A percentile compares a stretch with the other conserved stretches of the same genome.
These are phyloP conservation scores for Phytophthora sp. DNA, from an alignment of 352 stramenopile species.

Conservation along the genomic window DNA sequence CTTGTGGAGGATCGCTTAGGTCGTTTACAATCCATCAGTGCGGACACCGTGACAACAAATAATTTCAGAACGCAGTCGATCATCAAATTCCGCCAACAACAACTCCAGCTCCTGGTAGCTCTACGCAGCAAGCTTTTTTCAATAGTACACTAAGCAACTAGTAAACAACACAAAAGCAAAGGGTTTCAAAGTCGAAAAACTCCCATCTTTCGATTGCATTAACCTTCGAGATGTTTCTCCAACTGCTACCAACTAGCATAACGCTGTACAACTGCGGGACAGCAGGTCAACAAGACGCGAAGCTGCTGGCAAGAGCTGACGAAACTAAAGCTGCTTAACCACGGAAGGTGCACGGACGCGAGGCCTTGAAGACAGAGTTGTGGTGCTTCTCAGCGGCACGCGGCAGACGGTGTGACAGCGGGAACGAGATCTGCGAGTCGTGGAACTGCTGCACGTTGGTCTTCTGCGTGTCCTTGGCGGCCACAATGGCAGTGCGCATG, in stretches of 20 bases:
- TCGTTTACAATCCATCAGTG: neutral
- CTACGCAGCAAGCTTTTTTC: slow-evolving; percentile 7
- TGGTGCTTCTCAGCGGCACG: slow-evolving; percentile 95
- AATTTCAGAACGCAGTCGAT: slow-evolving; percentile 32
- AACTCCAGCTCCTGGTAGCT: slow-evolving; percentile 20
- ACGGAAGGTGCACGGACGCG: slow-evolving; percentile 97
- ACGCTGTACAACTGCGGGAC: neutral
- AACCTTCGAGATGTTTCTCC: slow-evolving; percentile 23
- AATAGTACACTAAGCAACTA: slow-evolving; percentile 1
- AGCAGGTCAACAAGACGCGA: slow-evolving; percentile 17
- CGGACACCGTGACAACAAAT: neutral
- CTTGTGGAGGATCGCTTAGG: slow-evolving; percentile 12
- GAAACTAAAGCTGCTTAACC: slow-evolving; percentile 92
- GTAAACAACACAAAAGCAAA: neutral
- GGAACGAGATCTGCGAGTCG: slow-evolving; percentile 98
- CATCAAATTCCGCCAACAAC: slow-evolving; percentile 30
- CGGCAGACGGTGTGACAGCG: slow-evolving; percentile 96
- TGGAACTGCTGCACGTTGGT: slow-evolving; percentile 97
- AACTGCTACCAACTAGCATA: neutral
- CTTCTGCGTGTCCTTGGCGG: slow-evolving; percentile 96
- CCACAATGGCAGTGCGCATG: slow-evolving; percentile 97
- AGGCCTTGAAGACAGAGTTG: slow-evolving; percentile 96
- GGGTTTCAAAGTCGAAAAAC: slow-evolving; percentile 43
- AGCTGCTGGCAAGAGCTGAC: slow-evolving; percentile 13
- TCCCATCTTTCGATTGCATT: slow-evolving; percentile 53